Evolutionary conservation across 202 grass and related monocot species (phyloP).

Genomic region (Panicum virgatum): DNA sequence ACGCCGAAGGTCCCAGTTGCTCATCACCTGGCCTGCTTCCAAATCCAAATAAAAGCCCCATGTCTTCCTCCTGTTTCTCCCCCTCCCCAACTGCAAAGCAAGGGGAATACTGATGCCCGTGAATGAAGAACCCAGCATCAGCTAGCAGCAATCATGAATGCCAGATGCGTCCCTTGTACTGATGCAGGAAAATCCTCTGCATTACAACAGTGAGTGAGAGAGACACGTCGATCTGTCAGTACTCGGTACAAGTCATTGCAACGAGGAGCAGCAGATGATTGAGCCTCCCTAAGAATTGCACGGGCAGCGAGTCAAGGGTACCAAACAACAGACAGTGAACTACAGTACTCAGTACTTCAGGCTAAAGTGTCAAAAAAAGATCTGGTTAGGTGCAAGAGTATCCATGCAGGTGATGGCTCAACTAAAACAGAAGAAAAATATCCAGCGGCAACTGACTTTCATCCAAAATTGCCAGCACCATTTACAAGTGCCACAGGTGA

Average conservation of each 20-base stretch:
- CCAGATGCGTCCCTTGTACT: conserved; percentile 1
- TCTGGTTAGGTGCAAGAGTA: conserved; percentile 2
- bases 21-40: conserved; percentile 9
- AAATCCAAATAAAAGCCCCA: neutral
- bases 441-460: neutral
- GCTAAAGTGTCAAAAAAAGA: conserved; percentile 3
- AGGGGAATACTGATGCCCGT: neutral
- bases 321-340: conserved; percentile 9
- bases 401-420: conserved; percentile 10
- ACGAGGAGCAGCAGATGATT: neutral
- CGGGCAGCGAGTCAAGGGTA: neutral
- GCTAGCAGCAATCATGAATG: conserved; percentile 25
- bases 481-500: neutral
- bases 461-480: neutral
- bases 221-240: conserved; percentile 14
- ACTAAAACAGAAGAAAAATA: neutral
- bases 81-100: neutral
- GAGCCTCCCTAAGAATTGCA: neutral
- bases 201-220: neutral
- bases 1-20: conserved; percentile 19
- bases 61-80: neutral
- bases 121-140: conserved; percentile 37
- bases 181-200: neutral
- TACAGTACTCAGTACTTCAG: neutral
- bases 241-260: conserved; percentile 23